Base-by-base conservation (phyloP, 2,329 filamentous ascomycete species). In the Colletotrichum spinosum region DNA sequence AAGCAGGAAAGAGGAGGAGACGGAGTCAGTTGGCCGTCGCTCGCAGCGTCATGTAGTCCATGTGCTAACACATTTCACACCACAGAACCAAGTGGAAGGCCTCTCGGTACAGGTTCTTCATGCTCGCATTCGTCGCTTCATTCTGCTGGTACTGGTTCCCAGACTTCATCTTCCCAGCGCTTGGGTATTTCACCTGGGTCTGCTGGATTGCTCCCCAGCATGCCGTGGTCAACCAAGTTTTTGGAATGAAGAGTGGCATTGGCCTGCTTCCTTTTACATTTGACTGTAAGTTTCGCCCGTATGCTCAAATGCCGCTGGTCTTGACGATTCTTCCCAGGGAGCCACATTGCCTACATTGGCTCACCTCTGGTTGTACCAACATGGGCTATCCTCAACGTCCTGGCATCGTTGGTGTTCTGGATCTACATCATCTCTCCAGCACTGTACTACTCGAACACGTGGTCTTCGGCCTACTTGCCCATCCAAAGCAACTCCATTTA, bases 251-350 rank as follows among this genome's bases (percentile, higher is more conserved):
- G 68, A 85, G 84, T 13, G 87, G 87, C 0, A 78, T 89, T 17
- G 87, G 86, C 1, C 74, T 90, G n/a, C 81, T 89, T 55, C 87
- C 87, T 2, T 82, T 88, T 12, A 87, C 85, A 0, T 88, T 89
- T 68, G 82, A 84, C 67, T 84, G 82, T 54, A 13, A 38, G 49
- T 7, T 6, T 8, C 2, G 4, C 8, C 2, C 0, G 7, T 11
- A 11, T 4, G 4, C 2, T 10, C 5, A 8, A 3, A 9, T 12
- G 3, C n/a, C 25, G 9, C 54, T 53, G 4, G 49, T 25, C 7
- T 2, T 67, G 68, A 63, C 60, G n/a, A n/a, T n/a, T n/a, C n/a
- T n/a, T 10, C 10, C 1, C 68, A 76, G 66, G 55, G 55, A 64
- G 60, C 12, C 60, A 60, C 33, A 75, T 80, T 3, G 75, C 78